These are phyloP conservation scores for Fusarium neocosmosporiellum DNA, from an alignment of 2,329 filamentous ascomycete genomes.

Conservation along the genomic window DNA sequence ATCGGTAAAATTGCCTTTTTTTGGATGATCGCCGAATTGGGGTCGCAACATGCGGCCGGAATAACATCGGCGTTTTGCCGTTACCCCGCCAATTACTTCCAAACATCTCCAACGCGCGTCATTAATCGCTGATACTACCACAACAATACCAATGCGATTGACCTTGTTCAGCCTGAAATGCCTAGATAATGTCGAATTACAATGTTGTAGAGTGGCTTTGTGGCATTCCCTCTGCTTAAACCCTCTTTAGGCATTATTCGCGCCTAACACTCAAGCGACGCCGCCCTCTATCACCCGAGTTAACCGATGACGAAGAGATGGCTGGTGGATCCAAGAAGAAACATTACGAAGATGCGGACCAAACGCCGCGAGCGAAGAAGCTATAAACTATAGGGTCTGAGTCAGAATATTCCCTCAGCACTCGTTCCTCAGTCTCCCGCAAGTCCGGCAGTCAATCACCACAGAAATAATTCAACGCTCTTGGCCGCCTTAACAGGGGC, in stretches of 20 bases:
- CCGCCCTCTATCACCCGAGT: not conserved
- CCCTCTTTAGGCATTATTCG: not conserved
- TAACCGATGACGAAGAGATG: not conserved
- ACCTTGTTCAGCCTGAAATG: not conserved
- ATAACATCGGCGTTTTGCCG: not conserved
- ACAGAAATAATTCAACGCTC: not conserved
- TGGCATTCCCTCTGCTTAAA: not conserved
- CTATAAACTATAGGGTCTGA: not conserved
- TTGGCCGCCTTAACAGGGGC: not conserved
- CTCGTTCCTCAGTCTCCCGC: not conserved
- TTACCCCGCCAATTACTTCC: not conserved
- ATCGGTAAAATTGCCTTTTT: not conserved
- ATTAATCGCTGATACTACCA: not conserved
- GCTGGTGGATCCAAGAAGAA: not conserved
- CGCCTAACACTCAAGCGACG: not conserved
- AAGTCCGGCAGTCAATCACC: constrained; percentile 5
- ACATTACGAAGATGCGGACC: not conserved
- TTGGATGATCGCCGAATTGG: not conserved
- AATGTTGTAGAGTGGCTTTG: not conserved
- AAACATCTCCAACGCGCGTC: not conserved
- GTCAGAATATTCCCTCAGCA: not conserved
- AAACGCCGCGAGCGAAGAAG: not conserved
- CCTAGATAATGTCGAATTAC: not conserved
- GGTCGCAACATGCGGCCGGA: not conserved
- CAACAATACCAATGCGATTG: not conserved